These are phyloP conservation scores for Lactarius hengduanensis DNA, from an alignment of 768 basidiomycete species.

Conservation along the genomic window DNA sequence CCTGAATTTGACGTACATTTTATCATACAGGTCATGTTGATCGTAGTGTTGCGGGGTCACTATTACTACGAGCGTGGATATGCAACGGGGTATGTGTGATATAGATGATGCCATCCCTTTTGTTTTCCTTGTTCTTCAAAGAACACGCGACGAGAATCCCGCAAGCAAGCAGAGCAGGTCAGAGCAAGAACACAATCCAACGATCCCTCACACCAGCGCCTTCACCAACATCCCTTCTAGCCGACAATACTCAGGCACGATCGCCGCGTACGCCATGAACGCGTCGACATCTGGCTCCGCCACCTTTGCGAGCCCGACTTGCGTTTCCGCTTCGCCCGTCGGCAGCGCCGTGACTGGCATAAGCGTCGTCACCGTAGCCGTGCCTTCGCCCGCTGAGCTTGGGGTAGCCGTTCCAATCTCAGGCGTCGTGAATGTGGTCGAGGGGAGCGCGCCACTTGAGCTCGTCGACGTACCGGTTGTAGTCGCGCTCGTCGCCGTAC, in stretches of 20 bases:
- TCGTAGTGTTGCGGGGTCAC: neutral
- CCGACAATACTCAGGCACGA: slow-evolving; percentile 80
- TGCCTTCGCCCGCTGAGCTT: slow-evolving; percentile 33
- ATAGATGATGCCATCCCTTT: slow-evolving; percentile 20
- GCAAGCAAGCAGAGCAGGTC: slow-evolving; percentile 26
- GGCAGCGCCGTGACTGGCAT: slow-evolving; percentile 70
- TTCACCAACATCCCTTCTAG: slow-evolving; percentile 79
- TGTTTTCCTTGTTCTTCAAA: neutral
- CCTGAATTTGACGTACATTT: neutral
- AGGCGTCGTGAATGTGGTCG: slow-evolving; percentile 60
- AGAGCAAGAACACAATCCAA: slow-evolving; percentile 20
- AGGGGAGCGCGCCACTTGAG: slow-evolving; percentile 35
- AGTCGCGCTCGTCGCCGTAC: slow-evolving; percentile 29
- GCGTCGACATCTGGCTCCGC: slow-evolving; percentile 83
- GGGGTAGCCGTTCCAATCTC: slow-evolving; percentile 45
- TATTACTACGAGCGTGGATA: slow-evolving; percentile 6
- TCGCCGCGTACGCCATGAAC: slow-evolving; percentile 81
- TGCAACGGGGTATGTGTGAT: slow-evolving; percentile 14
- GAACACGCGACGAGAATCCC: slow-evolving; percentile 7
- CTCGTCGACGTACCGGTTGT: slow-evolving; percentile 40
- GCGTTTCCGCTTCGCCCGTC: slow-evolving; percentile 69
- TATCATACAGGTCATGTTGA: slow-evolving; percentile 9
- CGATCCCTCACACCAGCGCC: slow-evolving; percentile 41
- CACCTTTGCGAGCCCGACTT: slow-evolving; percentile 76
- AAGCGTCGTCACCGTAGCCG: slow-evolving; percentile 43